Evolutionary conservation across 345 rosid genomes (phyloP).

Genomic region (Melaleuca quinquenervia): DNA sequence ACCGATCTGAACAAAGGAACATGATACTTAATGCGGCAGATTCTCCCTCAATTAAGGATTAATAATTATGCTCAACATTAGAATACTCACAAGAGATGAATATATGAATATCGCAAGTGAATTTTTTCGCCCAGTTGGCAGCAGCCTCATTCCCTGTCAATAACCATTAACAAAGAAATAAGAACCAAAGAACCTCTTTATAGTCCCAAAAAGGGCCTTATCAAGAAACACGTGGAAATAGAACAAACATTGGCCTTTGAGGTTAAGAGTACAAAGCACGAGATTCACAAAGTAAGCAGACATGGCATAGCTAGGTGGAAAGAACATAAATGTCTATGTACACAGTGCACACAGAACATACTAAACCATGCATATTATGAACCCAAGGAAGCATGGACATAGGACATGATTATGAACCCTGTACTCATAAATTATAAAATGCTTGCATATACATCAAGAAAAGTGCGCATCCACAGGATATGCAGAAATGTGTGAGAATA

Average conservation of each 20-base stretch:
- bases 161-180: not conserved
- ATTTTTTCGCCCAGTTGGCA: constrained; percentile 76
- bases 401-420: not conserved
- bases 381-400: not conserved
- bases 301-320: not conserved
- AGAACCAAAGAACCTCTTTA: not conserved
- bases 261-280: not conserved
- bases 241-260: not conserved
- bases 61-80: not conserved
- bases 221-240: not conserved
- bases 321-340: not conserved
- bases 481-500: not conserved
- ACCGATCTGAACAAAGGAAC: constrained; percentile 47
- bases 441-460: not conserved
- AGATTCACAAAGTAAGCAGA: not conserved
- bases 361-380: not conserved
- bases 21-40: not conserved
- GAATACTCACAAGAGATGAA: constrained; percentile 58
- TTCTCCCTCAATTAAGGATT: not conserved
- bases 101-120: constrained; percentile 77
- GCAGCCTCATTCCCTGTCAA: constrained; percentile 84
- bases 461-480: not conserved
- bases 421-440: not conserved
- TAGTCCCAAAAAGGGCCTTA: not conserved
- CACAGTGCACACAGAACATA: not conserved